Conservation (phyloP, 2,329 filamentous ascomycete genomes). For the Chaetoscypha palmicola region DNA sequence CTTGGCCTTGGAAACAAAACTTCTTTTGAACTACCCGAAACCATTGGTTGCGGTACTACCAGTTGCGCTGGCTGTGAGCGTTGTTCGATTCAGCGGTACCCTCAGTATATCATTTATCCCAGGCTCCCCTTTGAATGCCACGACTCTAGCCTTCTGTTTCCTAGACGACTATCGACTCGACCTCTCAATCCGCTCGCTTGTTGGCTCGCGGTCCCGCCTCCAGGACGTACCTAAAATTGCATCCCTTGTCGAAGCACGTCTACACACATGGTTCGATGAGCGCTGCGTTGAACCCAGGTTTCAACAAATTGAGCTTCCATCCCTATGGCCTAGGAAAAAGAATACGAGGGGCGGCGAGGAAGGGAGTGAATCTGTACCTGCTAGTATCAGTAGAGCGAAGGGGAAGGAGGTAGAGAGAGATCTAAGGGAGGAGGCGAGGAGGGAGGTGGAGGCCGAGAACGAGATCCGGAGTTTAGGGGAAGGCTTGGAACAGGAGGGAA, state of each 20-base stretch:
- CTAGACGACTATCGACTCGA: slow-evolving; percentile 81
- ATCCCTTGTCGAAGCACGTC: slow-evolving; percentile 69
- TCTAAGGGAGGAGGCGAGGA: slow-evolving; percentile 43
- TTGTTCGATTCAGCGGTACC: slow-evolving; percentile 91
- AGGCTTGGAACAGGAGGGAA: slow-evolving; percentile 26
- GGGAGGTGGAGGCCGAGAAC: slow-evolving; percentile 41
- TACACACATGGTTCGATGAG: slow-evolving; percentile 85
- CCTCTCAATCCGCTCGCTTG: slow-evolving; percentile 70
- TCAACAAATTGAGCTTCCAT: slow-evolving; percentile 78
- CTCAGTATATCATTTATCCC: slow-evolving; percentile 91
- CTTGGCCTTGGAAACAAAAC: slow-evolving; percentile 85
- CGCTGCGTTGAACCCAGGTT: slow-evolving; percentile 79
- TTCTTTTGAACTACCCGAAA: slow-evolving; percentile 91
- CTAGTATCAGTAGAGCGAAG: slow-evolving; percentile 46
- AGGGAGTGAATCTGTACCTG: slow-evolving; percentile 24
- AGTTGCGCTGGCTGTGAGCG: slow-evolving; percentile 83
- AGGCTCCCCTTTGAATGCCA: slow-evolving; percentile 57
- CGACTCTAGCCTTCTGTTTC: slow-evolving; percentile 92
- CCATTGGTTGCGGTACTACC: slow-evolving; percentile 82
- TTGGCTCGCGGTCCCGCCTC: slow-evolving; percentile 71
- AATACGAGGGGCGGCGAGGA: slow-evolving; percentile 72
- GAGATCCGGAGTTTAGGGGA: slow-evolving; percentile 21
- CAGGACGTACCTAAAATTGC: slow-evolving; percentile 88
- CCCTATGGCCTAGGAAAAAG: slow-evolving; percentile 75
- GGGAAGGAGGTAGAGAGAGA: slow-evolving; percentile 48